Base-by-base conservation (phyloP, 2,329 filamentous ascomycete species). In the Xylaria sp. region DNA sequence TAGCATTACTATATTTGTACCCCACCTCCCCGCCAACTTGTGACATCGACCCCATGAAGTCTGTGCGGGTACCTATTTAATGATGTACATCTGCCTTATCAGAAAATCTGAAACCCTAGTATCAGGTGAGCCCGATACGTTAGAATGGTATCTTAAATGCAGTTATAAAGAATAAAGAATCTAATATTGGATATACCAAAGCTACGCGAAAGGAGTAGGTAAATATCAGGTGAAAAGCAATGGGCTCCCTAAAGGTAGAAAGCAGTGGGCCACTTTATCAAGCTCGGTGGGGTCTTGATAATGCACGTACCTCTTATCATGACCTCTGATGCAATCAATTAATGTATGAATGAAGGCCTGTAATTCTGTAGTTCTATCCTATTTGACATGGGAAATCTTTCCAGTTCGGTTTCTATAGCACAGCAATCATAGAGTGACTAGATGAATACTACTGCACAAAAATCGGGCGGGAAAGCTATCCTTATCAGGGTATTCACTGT, bases 301-400 rank as follows among this genome's bases (percentile, higher is more conserved):
- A 62, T 46, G 49, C 57, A 36, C 17, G 2, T 28, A 28, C 4
- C 28, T 28, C 28, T 59, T 59, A 57, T 58, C 56, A 46, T 23
- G 33, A 33, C 64, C 58, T 58, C 53, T 66, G 42, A 66, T 59
- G 64, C 64, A 66, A 66, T 63, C 63, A 57, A 66, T 66, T 57
- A 58, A 66, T 11, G 31, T 20, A 51, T 26, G 36, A 54, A 48
- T 59, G 40, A n/a, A n/a, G 6, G 26, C 26, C n/a, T 28, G 9
- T 6, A 10, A 10, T 33, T 9, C 33, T 46, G 4, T 60, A 28
- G 46, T 40, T 60, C 56, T 17, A 11, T 23, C 54, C 20, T 2
- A 26, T 28, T 44, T 17, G 20, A 26, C 36, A 28, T 40, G 36
- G 28, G 40, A 57, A n/a, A 33, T 20, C 33, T 33, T 40, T 36